Evolutionary conservation across 2,329 filamentous ascomycete genomes (phyloP), one percentile per base, ranked within the genome.

Genomic region (Fusarium pseudoanthophilum): DNA sequence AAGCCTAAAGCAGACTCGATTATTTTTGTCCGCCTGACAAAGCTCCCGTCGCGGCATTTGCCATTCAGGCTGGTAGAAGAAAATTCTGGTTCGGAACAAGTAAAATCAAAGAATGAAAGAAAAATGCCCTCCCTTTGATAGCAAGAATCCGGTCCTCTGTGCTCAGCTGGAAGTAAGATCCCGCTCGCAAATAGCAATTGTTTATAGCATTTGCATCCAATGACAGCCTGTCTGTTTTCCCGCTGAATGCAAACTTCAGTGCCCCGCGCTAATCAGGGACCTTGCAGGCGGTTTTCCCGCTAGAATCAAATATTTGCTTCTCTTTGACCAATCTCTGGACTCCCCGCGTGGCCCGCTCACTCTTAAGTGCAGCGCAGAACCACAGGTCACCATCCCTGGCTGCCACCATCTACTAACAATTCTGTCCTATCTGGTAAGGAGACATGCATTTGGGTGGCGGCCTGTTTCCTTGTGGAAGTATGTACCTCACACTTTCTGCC

Each of bases 231-330:
- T 48, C 58, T 42, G 39, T n/a, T 37, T n/a, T n/a, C 20, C 13
- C 36, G 40, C 43, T 34, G 28, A 48, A 46, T 36, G 20, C 5
- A 26, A 36, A 52, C 28, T 45, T 57, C 40, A 24, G 58, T 60
- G 51, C 72, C 72, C 72, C 64, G 72, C 72, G 72, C 72, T 74
- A 75, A 72, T 73, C 55, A 67, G 42, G 72, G 72, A 60, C 64
- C 72, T 73, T 74, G 72, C 72, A 74, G 71, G 60, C 58, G 30
- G 49, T 48, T 51, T 75, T 60, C 60, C 61, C 72, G 49, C 72
- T 69, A 74, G 68, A 75, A 70, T 55, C 32, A 52, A 60, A 58
- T 55, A 55, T 48, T 58, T 34, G 39, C 56, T 61, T 59, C 42
- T 63, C 7, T 28, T 45, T 15, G 45, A 36, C 67, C 65, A 63